Evolutionary conservation across 805 yeast species (phyloP).

Genomic region (Cyberlindnera mycetangii): DNA sequence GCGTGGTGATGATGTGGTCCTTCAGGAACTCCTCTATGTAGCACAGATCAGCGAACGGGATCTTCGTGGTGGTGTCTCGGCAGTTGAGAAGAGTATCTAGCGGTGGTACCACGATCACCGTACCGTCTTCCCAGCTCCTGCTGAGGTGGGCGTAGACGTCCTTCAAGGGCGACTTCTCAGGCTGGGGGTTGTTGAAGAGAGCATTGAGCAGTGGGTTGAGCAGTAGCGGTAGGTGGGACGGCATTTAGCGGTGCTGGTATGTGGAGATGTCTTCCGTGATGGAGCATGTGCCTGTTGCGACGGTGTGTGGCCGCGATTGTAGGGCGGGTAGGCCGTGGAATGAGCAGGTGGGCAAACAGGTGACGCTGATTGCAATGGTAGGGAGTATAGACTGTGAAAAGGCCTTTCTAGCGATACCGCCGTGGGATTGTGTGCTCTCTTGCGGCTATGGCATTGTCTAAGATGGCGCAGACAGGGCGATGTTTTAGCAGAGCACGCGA

Average conservation of each 20-base stretch:
- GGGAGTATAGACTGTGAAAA: neutral
- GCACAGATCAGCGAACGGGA: conserved; percentile 49
- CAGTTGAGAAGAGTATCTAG: conserved; percentile 41
- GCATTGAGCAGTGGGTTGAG: conserved; percentile 64
- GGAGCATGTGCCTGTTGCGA: neutral
- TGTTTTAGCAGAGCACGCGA: too few relatives aligned
- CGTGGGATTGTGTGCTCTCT: neutral
- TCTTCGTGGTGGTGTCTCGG: conserved; percentile 37
- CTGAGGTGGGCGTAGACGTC: conserved; percentile 43
- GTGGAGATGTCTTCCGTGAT: neutral
- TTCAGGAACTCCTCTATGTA: conserved; percentile 57
- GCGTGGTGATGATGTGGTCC: conserved; percentile 54
- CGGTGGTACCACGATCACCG: conserved; percentile 67
- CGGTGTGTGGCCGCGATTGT: neutral
- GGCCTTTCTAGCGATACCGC: neutral
- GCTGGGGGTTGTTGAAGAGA: conserved; percentile 62
- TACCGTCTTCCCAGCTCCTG: conserved; percentile 34
- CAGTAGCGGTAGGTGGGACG: conserved; percentile 49
- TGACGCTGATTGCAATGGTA: neutral
- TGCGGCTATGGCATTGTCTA: neutral
- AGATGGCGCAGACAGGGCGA: neutral
- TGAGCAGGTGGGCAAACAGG: neutral
- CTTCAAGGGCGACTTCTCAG: conserved; percentile 43
- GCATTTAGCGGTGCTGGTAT: conserved; percentile 21
- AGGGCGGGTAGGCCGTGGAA: neutral